These are phyloP conservation scores for Biancaea sappan DNA, from an alignment of 306 rosid genomes.

Conservation along the genomic window DNA sequence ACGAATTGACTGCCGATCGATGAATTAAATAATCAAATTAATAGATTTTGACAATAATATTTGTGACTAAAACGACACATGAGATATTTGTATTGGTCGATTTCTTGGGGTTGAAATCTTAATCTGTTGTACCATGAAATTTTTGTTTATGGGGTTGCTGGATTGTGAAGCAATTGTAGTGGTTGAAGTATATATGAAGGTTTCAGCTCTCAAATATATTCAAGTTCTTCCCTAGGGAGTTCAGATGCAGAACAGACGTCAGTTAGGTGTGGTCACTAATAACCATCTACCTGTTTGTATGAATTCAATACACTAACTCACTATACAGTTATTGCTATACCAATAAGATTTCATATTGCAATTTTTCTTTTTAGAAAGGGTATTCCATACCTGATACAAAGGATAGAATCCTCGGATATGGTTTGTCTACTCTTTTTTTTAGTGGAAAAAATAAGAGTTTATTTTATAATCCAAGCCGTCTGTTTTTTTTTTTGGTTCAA, in stretches of 20 bases:
- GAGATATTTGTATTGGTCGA: too few relatives aligned
- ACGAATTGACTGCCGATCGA: too few relatives aligned
- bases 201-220: constrained; percentile 25
- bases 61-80: too few relatives aligned
- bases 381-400: too few relatives aligned
- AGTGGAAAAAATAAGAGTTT: too few relatives aligned
- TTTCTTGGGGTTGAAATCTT: neutral
- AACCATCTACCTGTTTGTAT: neutral
- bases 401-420: too few relatives aligned
- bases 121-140: neutral
- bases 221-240: neutral
- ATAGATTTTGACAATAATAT: too few relatives aligned
- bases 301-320: constrained; percentile 12
- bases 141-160: constrained; percentile 25
- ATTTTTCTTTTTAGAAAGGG: constrained; percentile 19
- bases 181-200: constrained; percentile 19
- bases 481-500: too few relatives aligned
- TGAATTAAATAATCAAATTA: too few relatives aligned
- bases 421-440: too few relatives aligned
- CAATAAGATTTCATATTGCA: neutral
- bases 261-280: constrained; percentile 36
- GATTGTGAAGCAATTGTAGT: constrained; percentile 34
- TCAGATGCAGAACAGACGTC: constrained; percentile 22
- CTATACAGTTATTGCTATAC: neutral
- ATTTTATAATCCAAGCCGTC: too few relatives aligned